Conservation (phyloP, 1,284 basidiomycete genomes). For the Mycena sp. region DNA sequence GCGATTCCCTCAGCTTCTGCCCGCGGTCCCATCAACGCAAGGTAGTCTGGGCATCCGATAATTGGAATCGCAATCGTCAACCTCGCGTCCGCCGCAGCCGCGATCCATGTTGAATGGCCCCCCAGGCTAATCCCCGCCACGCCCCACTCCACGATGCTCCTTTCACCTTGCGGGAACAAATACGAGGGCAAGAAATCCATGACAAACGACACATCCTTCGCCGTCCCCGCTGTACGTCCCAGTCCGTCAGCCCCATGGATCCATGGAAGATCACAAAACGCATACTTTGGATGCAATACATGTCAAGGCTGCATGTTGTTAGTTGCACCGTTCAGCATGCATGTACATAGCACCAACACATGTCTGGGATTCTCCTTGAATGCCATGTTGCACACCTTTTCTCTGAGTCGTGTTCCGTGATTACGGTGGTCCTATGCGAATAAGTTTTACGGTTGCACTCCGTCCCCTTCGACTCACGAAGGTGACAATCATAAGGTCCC, state of each 20-base stretch:
- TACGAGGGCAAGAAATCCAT: slow-evolving; percentile 85
- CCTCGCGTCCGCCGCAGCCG: slow-evolving; percentile 33
- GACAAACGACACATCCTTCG: slow-evolving; percentile 80
- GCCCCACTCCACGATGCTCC: slow-evolving; percentile 73
- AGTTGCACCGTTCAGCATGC: neutral
- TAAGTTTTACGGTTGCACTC: neutral
- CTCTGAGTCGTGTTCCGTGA: slow-evolving; percentile 72
- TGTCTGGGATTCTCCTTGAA: slow-evolving; percentile 66
- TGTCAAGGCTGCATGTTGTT: slow-evolving; percentile 64
- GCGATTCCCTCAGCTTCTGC: slow-evolving; percentile 57
- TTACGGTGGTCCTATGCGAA: slow-evolving; percentile 77
- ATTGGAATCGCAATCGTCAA: slow-evolving; percentile 79
- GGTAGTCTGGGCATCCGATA: slow-evolving; percentile 83
- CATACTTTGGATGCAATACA: slow-evolving; percentile 77
- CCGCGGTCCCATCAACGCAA: slow-evolving; percentile 66
- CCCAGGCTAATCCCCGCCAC: slow-evolving; percentile 80
- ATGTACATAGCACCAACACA: slow-evolving; percentile 57
- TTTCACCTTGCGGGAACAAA: slow-evolving; percentile 79
- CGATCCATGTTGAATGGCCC: slow-evolving; percentile 82
- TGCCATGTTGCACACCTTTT: slow-evolving; percentile 64
- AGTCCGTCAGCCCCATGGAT: slow-evolving; percentile 13
- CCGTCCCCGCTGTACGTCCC: slow-evolving; percentile 66
- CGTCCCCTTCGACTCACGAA: slow-evolving; percentile 52
- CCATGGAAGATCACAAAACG: neutral
- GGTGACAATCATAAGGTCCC: slow-evolving; percentile 63